phyloP scores from a whole-genome alignment of 2,329 filamentous ascomycete genomes.

The Cordyceps cateniannulata region DNA sequence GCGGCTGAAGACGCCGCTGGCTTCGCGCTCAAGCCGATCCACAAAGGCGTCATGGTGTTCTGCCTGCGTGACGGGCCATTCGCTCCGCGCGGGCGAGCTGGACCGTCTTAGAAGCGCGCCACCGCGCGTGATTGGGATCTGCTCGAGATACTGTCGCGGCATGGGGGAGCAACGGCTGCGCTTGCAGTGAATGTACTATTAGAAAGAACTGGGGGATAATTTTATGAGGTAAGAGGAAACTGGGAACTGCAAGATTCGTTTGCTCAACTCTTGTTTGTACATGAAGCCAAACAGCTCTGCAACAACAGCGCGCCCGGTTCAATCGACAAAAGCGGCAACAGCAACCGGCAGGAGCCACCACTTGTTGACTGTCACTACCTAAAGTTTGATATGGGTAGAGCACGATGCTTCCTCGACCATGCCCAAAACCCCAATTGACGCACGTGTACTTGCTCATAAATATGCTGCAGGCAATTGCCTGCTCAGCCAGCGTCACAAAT shows the following conservation, averaged over 20 bases:
- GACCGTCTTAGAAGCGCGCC: not conserved
- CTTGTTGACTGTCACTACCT: not conserved
- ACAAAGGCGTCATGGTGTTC: conserved; percentile 1
- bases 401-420: not conserved
- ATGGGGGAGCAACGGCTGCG: not conserved
- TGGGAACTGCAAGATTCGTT: not conserved
- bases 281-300: not conserved
- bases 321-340: not conserved
- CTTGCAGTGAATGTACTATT: not conserved
- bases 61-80: not conserved
- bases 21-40: not conserved
- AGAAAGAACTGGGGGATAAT: not conserved
- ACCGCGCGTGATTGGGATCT: not conserved
- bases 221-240: not conserved
- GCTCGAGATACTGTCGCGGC: conserved; percentile 4
- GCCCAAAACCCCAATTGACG: not conserved
- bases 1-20: not conserved
- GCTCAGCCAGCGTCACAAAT: not conserved
- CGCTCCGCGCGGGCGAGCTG: not conserved
- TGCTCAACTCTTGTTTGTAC: not conserved
- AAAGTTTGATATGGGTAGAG: too few relatives aligned
- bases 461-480: not conserved
- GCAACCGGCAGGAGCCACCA: not conserved
- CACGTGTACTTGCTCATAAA: not conserved
- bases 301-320: not conserved